Conservation (phyloP, 164 flowering plant species). For the Nymphaea thermarum region DNA sequence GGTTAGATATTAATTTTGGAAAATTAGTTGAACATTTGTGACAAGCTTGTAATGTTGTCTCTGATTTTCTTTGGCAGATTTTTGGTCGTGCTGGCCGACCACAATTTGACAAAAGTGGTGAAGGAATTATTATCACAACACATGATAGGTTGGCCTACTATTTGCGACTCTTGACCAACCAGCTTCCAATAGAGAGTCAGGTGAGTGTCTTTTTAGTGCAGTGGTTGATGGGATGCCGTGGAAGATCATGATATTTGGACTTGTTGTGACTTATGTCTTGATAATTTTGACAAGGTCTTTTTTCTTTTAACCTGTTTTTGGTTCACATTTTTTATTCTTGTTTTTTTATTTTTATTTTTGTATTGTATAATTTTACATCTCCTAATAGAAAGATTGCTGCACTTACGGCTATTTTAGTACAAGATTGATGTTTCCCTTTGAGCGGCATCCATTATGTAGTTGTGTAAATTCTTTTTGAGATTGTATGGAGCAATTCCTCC, state of each 20-base stretch:
- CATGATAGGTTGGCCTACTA: constrained; percentile 93
- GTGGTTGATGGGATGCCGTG: background rate
- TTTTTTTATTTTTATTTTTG: no score
- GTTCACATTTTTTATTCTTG: no score
- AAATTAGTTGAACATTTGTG: background rate
- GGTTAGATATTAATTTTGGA: constrained; percentile 21
- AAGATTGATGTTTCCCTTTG: no score
- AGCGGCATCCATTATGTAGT: no score
- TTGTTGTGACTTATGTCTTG: background rate
- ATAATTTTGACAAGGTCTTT: background rate
- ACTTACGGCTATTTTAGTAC: no score
- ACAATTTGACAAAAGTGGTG: constrained; percentile 99
- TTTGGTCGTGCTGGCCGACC: constrained; percentile 99
- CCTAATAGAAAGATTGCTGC: no score
- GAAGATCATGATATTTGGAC: background rate
- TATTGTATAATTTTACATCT: no score
- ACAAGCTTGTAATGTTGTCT: background rate
- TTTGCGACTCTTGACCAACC: constrained; percentile 79
- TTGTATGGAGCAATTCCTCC: no score
- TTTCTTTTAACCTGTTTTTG: background rate
- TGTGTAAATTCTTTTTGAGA: no score
- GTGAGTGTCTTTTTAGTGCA: constrained; percentile 23
- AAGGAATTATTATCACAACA: constrained; percentile 92
- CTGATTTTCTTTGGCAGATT: constrained; percentile 29
- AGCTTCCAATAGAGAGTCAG: constrained; percentile 99